Evolutionary conservation across 2,329 filamentous ascomycete species (phyloP), one percentile per base, ranked within the genome.

Genomic region (Tolypocladium endophyticum): DNA sequence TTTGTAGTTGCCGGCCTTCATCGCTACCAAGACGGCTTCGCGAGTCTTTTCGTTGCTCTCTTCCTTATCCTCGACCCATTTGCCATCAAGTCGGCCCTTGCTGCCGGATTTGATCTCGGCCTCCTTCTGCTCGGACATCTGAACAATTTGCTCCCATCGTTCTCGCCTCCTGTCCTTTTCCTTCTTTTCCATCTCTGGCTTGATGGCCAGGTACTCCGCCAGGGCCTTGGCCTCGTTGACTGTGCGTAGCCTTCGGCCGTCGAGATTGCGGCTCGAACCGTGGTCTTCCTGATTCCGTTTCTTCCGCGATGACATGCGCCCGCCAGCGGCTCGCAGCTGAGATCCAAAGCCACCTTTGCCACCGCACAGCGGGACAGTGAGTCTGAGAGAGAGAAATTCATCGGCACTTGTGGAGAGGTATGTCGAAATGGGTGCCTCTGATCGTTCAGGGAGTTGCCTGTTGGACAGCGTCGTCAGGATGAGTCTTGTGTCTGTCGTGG

Each of bases 271-370:
- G 70, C 90, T 96, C 2, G 92, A 97, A 30, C 87, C 92, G 69
- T 95, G 93, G 62, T 91, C 87, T 43, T 96, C 91, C 67, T 89
- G 85, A 59, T 87, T 87, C 69, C 87, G 87, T 80, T 93, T 94
- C 78, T 95, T 95, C 68, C 84, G 84, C n/a, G 90, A 93, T 2
- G 92, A 96, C 94, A 99, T 99, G 77, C 95, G 93, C 47, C 95
- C 94, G 70, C 95, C 94, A 3, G 94, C 94, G 0, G 95, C 94
- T 70, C 95, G 90, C 43, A 99, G 86, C 73, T 99, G 95, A 1
- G 93, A 97, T 58, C 94, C 94, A 72, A 99, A 99, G 69, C 94
- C 94, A 74, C 94, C 94, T 72, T 99, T 99, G 71, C 95, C 95
- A 77, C 95, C 94, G 66, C 88, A 89, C 45, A 97, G 77, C 7